Evolutionary conservation across 495 filamentous ascomycete genomes (phyloP).

Genomic region (Penicillium cosmopolitanum): DNA sequence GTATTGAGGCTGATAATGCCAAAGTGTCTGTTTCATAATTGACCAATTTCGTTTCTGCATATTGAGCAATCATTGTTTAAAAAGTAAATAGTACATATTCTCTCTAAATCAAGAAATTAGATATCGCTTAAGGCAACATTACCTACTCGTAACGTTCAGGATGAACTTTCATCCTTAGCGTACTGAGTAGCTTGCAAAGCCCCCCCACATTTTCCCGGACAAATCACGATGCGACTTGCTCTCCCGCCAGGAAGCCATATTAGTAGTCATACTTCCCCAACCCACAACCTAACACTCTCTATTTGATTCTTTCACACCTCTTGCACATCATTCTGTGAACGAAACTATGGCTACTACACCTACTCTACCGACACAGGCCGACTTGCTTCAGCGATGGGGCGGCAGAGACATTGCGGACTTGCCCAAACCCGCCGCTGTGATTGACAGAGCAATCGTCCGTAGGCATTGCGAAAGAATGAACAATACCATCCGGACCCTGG

Average conservation of each 20-base stretch:
- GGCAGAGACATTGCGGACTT: conserved; percentile 65
- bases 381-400: conserved; percentile 52
- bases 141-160: no score
- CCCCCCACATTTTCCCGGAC: no score
- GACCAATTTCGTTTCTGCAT: neutral
- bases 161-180: no score
- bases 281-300: no score
- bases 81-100: neutral
- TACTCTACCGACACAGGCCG: conserved; percentile 27
- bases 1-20: neutral
- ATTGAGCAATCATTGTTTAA: neutral
- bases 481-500: conserved; percentile 58
- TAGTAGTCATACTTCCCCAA: no score
- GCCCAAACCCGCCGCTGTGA: conserved; percentile 66
- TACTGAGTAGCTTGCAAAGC: no score
- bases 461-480: conserved; percentile 78
- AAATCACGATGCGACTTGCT: no score
- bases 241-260: no score
- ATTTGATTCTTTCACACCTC: no score
- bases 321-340: neutral
- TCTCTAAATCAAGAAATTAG: neutral
- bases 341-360: neutral
- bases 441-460: conserved; percentile 69
- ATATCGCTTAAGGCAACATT: no score
- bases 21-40: neutral